Evolutionary conservation across 2,329 filamentous ascomycete genomes (phyloP).

Genomic region (Bisporella sp.): DNA sequence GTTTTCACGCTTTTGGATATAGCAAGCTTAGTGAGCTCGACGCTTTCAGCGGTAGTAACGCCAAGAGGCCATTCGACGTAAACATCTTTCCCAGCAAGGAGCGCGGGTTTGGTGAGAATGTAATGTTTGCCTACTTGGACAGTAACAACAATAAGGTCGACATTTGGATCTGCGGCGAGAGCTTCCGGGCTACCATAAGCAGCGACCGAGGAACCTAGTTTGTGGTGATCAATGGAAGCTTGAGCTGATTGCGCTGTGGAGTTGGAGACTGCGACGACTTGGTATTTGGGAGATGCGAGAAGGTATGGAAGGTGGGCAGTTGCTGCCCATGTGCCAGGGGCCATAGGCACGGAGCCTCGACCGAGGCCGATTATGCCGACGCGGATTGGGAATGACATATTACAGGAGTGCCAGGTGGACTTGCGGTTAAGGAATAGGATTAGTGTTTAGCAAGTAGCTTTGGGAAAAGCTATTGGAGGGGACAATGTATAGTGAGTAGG

Average conservation of each 20-base stretch:
- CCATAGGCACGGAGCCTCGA: background rate
- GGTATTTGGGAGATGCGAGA: constrained; percentile 26
- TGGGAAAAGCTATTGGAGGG: too few species aligned
- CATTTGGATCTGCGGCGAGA: constrained; percentile 36
- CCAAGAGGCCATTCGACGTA: constrained; percentile 43
- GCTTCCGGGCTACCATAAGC: constrained; percentile 22
- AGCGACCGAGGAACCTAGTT: constrained; percentile 31
- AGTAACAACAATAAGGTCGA: constrained; percentile 40
- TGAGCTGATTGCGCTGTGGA: constrained; percentile 35
- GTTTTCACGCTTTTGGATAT: constrained; percentile 33
- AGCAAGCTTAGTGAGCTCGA: constrained; percentile 35
- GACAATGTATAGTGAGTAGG: too few species aligned
- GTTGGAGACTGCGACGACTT: constrained; percentile 41
- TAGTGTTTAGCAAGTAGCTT: too few species aligned
- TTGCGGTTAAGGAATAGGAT: too few species aligned
- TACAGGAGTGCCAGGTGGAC: too few species aligned
- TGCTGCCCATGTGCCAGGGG: constrained; percentile 39
- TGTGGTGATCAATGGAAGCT: constrained; percentile 32
- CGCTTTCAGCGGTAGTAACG: constrained; percentile 32
- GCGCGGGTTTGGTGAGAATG: constrained; percentile 31
- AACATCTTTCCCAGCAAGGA: constrained; percentile 38
- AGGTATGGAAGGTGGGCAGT: constrained; percentile 44
- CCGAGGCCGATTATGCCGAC: constrained; percentile 15
- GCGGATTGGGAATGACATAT: constrained; percentile 3
- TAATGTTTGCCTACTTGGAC: constrained; percentile 39